Conservation (phyloP, 1,139 yeast genomes). For the Casaregolazyma suthepensis region DNA sequence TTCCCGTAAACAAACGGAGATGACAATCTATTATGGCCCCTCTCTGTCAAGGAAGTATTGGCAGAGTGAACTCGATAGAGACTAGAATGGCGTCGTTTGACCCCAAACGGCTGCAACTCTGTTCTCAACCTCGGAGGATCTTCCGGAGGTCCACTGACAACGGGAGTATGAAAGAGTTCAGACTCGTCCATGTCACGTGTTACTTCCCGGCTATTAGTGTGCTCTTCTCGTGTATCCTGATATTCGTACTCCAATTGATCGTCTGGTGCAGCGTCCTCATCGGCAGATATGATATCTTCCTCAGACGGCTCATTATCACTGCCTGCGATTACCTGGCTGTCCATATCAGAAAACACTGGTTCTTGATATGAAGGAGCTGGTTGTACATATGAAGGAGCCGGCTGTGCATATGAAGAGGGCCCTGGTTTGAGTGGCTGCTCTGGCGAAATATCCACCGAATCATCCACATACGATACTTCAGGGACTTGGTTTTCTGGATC, state of each 20-base stretch:
- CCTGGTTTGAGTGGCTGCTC: neutral
- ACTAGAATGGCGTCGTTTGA: neutral
- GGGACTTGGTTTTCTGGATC: neutral
- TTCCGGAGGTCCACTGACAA: neutral
- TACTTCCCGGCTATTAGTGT: neutral
- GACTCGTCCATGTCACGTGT: neutral
- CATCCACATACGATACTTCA: neutral
- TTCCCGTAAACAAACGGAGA: neutral
- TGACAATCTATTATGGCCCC: neutral
- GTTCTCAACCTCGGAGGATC: neutral
- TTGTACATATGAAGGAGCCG: neutral
- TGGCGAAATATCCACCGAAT: neutral
- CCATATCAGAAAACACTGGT: neutral
- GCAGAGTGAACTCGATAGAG: neutral
- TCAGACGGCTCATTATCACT: neutral
- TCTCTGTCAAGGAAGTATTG: neutral
- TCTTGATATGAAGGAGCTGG: neutral
- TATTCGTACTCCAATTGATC: neutral
- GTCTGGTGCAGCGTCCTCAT: neutral
- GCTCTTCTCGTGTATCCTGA: neutral
- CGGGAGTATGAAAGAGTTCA: neutral
- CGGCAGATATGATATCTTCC: neutral
- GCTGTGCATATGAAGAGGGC: neutral
- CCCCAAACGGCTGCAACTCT: neutral
- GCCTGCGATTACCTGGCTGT: neutral